A percentile compares a stretch with the other conserved stretches of the same genome.
These are phyloP conservation scores for Petunia axillaris DNA, from an alignment of 257 asterid genomes.

Conservation along the genomic window DNA sequence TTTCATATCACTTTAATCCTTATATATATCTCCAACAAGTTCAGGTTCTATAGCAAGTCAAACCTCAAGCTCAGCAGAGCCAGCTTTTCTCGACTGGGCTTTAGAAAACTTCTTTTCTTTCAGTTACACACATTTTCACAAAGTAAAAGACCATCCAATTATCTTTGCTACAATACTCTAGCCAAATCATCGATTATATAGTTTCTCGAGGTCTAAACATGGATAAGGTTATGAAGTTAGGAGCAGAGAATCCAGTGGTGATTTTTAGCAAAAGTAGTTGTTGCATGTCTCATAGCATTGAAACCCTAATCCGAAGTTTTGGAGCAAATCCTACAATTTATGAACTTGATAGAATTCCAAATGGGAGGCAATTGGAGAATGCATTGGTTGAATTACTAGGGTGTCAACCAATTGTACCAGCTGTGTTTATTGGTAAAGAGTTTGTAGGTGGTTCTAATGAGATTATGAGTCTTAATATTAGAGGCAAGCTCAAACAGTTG, in stretches of 20 bases:
- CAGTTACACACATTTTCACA: slow-evolving; percentile 12
- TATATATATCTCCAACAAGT: neutral
- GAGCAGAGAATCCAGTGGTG: slow-evolving; percentile 20
- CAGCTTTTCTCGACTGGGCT: neutral
- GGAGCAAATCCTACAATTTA: slow-evolving; percentile 13
- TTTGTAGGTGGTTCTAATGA: slow-evolving; percentile 22
- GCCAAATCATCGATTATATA: neutral
- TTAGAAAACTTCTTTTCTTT: neutral
- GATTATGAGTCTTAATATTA: slow-evolving; percentile 18
- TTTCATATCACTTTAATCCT: neutral
- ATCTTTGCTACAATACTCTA: neutral
- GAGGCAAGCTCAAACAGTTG: slow-evolving; percentile 16
- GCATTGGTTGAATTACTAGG: slow-evolving; percentile 23
- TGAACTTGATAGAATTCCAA: neutral
- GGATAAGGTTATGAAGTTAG: slow-evolving; percentile 24
- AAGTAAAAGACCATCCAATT: neutral
- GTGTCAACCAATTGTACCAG: slow-evolving; percentile 11
- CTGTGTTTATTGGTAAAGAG: slow-evolving; percentile 18
- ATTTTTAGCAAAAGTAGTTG: slow-evolving; percentile 19
- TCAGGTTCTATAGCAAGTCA: neutral
- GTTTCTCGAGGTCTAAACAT: neutral
- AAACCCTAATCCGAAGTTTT: slow-evolving; percentile 16
- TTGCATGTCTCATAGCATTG: slow-evolving; percentile 15
- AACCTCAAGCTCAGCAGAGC: neutral
- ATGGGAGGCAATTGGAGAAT: slow-evolving; percentile 15